These are phyloP conservation scores for Penicillium verrucosum DNA, from an alignment of 2,329 filamentous ascomycete genomes.

Conservation along the genomic window DNA sequence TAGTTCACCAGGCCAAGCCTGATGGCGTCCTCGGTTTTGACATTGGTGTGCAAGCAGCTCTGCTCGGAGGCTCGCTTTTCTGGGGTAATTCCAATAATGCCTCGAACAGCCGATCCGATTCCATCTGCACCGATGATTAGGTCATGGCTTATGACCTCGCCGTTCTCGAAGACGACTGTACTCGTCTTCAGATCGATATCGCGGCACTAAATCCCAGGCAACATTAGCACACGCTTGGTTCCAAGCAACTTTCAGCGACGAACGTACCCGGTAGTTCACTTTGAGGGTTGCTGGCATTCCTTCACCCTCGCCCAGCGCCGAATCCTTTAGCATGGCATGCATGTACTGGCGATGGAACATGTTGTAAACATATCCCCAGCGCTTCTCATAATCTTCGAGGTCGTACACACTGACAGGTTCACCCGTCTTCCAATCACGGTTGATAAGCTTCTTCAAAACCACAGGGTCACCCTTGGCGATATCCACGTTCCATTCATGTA, in stretches of 20 bases:
- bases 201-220: constrained; percentile 34
- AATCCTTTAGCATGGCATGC: constrained; percentile 64
- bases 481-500: constrained; percentile 66
- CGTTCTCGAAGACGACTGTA: constrained; percentile 55
- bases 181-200: constrained; percentile 53
- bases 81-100: constrained; percentile 60
- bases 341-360: constrained; percentile 69
- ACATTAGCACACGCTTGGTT: neutral
- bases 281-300: constrained; percentile 54
- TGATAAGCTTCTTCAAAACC: constrained; percentile 63
- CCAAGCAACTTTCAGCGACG: too few relatives aligned
- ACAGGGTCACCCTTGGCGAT: constrained; percentile 63
- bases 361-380: constrained; percentile 65
- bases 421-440: constrained; percentile 67
- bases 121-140: constrained; percentile 64
- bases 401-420: constrained; percentile 63
- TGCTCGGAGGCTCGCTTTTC: constrained; percentile 59
- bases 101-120: constrained; percentile 63
- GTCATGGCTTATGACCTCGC: constrained; percentile 52
- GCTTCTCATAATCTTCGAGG: constrained; percentile 62
- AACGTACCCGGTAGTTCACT: constrained; percentile 53
- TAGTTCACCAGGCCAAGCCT: constrained; percentile 62
- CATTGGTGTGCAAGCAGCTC: constrained; percentile 64
- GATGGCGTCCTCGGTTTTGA: constrained; percentile 59
- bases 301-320: constrained; percentile 52